Evolutionary conservation across 1,284 basidiomycete species (phyloP).

Genomic region (Puccinia polysora): DNA sequence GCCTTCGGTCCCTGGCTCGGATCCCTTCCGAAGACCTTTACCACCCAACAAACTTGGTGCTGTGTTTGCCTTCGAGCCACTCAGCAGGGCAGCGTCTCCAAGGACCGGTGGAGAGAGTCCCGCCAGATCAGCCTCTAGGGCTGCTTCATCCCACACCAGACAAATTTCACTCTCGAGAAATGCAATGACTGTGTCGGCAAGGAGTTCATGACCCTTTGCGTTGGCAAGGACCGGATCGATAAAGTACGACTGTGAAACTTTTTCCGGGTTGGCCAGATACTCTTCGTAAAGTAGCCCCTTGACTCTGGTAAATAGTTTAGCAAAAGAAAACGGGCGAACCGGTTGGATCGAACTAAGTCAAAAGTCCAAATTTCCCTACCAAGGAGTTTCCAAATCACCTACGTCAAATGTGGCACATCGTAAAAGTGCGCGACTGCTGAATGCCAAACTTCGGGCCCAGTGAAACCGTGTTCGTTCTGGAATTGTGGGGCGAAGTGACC

Average conservation of each 20-base stretch:
- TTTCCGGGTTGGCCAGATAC: slow-evolving; percentile 70
- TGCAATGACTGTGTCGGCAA: slow-evolving; percentile 75
- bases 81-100: slow-evolving; percentile 55
- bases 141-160: slow-evolving; percentile 70
- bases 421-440: slow-evolving; percentile 87
- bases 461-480: slow-evolving; percentile 71
- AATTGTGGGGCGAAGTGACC: slow-evolving; percentile 85
- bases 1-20: slow-evolving; percentile 53
- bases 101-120: slow-evolving; percentile 47
- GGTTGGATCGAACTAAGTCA: too few relatives aligned
- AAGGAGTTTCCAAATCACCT: slow-evolving; percentile 45
- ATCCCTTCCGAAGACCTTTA: slow-evolving; percentile 46
- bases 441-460: slow-evolving; percentile 81
- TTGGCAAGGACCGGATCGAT: slow-evolving; percentile 78
- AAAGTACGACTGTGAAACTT: slow-evolving; percentile 66
- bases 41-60: slow-evolving; percentile 45
- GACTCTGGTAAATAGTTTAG: slow-evolving; percentile 60
- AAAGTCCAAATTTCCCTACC: too few relatives aligned
- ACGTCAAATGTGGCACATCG: slow-evolving; percentile 82
- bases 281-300: slow-evolving; percentile 75
- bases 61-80: slow-evolving; percentile 67
- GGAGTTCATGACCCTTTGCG: slow-evolving; percentile 69
- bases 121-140: slow-evolving; percentile 57
- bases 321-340: too few relatives aligned
- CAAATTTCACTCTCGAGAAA: slow-evolving; percentile 86